phyloP scores from a whole-genome alignment of 129 eudicot species.

The Escallonia rubra region DNA sequence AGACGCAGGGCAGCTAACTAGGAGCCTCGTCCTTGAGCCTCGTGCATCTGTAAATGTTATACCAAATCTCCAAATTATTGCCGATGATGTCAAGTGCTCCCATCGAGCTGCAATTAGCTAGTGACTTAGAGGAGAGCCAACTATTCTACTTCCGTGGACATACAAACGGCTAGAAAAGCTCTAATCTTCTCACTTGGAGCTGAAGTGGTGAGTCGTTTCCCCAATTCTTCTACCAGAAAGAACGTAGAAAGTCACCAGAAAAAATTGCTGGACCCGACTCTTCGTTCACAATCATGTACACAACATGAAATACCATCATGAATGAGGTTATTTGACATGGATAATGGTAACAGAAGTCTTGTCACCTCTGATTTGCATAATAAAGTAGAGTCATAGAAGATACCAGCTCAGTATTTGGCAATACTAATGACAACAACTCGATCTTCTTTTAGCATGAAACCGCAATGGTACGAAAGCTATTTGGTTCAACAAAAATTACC shows the following conservation, averaged over 20 bases:
- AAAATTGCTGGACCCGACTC: conserved; percentile 48
- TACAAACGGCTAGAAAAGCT: conserved; percentile 65
- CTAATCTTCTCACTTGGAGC: conserved; percentile 81
- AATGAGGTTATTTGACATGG: no score
- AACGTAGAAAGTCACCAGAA: conserved; percentile 52
- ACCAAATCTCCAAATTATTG: conserved; percentile 86
- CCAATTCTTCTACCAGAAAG: conserved; percentile 45
- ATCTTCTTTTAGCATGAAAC: no score
- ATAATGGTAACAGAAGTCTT: no score
- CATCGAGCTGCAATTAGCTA: conserved; percentile 93
- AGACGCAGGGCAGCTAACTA: conserved; percentile 91
- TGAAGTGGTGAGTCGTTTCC: conserved; percentile 71
- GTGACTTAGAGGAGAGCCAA: conserved; percentile 84
- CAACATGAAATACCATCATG: no score
- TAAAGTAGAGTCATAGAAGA: no score
- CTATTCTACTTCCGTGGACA: conserved; percentile 81
- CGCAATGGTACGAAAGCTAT: no score
- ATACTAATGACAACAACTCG: no score
- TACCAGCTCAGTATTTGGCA: no score
- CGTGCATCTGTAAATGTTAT: conserved; percentile 84
- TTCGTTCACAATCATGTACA: background rate
- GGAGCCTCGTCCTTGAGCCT: conserved; percentile 80
- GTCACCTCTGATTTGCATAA: no score
- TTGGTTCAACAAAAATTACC: no score
- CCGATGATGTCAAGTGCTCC: conserved; percentile 94